Evolutionary conservation across 148 eudicot species (phyloP).

Genomic region (Rheum nobile): DNA sequence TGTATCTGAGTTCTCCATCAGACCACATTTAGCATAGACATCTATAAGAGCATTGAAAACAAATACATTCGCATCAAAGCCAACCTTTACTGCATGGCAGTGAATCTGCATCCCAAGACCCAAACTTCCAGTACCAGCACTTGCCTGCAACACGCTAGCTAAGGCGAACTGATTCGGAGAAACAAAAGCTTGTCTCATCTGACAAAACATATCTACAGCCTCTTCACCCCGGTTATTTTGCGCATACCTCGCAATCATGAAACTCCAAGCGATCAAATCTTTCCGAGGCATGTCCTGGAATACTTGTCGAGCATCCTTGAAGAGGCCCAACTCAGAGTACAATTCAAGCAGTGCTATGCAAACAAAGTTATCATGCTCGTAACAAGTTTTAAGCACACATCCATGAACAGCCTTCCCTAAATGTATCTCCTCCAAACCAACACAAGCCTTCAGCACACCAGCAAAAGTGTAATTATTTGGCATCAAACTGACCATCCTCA

Average conservation of each 20-base stretch:
- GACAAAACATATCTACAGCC: conserved; percentile 45
- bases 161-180: conserved; percentile 70
- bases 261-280: conserved; percentile 77
- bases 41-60: conserved; percentile 79
- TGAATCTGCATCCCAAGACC: conserved; percentile 59
- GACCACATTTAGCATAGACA: conserved; percentile 77
- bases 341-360: conserved; percentile 60
- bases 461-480: conserved; percentile 70
- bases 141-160: conserved; percentile 76
- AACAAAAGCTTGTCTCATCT: conserved; percentile 52
- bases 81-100: conserved; percentile 41
- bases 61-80: conserved; percentile 47
- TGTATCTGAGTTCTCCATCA: conserved; percentile 40
- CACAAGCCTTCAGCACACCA: conserved; percentile 64
- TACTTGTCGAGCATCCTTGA: conserved; percentile 42
- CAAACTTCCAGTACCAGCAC: conserved; percentile 31
- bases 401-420: conserved; percentile 48
- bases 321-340: conserved; percentile 52
- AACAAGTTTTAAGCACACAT: conserved; percentile 46
- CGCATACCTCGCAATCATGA: conserved; percentile 73
- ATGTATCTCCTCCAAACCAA: conserved; percentile 41
- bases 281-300: conserved; percentile 58
- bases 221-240: conserved; percentile 50
- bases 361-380: conserved; percentile 55
- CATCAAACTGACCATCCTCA: conserved; percentile 49